Evolutionary conservation across 768 basidiomycete species (phyloP).

Genomic region (Mrakia frigida): DNA sequence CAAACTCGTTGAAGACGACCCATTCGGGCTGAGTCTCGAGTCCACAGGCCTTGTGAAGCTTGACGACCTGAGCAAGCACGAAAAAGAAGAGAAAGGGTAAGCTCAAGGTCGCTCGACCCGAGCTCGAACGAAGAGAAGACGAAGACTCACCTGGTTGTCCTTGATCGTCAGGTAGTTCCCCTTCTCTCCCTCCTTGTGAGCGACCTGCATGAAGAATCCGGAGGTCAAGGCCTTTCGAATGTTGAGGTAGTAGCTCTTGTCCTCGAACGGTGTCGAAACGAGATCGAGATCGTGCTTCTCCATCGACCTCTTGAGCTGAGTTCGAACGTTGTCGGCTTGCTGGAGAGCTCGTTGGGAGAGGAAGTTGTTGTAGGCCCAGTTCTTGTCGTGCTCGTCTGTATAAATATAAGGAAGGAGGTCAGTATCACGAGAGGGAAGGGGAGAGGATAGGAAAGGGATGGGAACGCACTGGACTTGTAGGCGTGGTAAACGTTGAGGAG

Average conservation of each 20-base stretch:
- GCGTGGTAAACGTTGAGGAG: constrained; percentile 92
- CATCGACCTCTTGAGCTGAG: constrained; percentile 84
- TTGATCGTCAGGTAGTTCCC: constrained; percentile 82
- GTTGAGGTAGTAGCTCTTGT: constrained; percentile 59
- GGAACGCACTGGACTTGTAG: constrained; percentile 67
- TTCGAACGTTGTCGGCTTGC: constrained; percentile 89
- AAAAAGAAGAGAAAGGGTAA: too few relatives aligned
- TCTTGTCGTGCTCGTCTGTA: constrained; percentile 66
- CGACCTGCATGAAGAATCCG: constrained; percentile 98
- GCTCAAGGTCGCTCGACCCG: too few relatives aligned
- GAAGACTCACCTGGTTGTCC: constrained; percentile 71
- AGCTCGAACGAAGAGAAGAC: background rate
- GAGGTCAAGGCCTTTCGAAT: constrained; percentile 79
- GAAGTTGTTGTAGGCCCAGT: constrained; percentile 89
- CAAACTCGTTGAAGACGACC: constrained; percentile 92
- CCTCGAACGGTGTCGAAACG: constrained; percentile 59
- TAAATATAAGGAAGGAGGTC: background rate
- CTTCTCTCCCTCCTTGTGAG: constrained; percentile 89
- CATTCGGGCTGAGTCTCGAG: constrained; percentile 32
- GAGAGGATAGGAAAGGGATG: background rate
- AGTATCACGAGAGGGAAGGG: background rate
- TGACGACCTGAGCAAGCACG: constrained; percentile 18
- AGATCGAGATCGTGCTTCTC: constrained; percentile 76
- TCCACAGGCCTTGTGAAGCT: constrained; percentile 31
- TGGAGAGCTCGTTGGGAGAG: constrained; percentile 72